phyloP scores from a whole-genome alignment of 2,329 filamentous ascomycete species.

The Thelonectria olida region DNA sequence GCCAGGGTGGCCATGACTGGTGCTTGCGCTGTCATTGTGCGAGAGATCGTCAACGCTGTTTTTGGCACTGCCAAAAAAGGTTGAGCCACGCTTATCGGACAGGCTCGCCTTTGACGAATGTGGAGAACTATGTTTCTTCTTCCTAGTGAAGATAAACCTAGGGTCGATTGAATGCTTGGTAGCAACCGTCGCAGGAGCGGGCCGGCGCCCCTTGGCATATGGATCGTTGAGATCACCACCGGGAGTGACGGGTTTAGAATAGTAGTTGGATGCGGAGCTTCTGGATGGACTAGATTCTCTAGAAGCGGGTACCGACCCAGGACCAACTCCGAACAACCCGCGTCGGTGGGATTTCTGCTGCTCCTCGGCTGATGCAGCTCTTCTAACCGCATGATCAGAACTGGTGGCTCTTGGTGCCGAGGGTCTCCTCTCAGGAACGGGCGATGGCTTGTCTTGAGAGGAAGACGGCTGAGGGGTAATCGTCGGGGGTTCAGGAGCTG shows the following conservation, averaged over 20 bases:
- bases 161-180: slow-evolving; percentile 74
- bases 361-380: slow-evolving; percentile 53
- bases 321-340: slow-evolving; percentile 62
- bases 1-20: slow-evolving; percentile 36
- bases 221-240: slow-evolving; percentile 84
- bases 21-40: slow-evolving; percentile 38
- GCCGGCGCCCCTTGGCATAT: slow-evolving; percentile 83
- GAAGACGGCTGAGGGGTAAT: slow-evolving; percentile 76
- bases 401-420: slow-evolving; percentile 52
- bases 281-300: slow-evolving; percentile 73
- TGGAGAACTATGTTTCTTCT: slow-evolving; percentile 72
- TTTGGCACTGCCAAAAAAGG: slow-evolving; percentile 46
- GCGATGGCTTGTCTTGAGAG: slow-evolving; percentile 61
- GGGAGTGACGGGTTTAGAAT: slow-evolving; percentile 80
- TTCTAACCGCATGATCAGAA: slow-evolving; percentile 54
- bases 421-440: slow-evolving; percentile 51
- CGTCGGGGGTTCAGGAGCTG: slow-evolving; percentile 52
- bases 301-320: slow-evolving; percentile 65
- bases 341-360: slow-evolving; percentile 57
- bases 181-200: slow-evolving; percentile 72
- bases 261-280: slow-evolving; percentile 68
- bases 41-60: slow-evolving; percentile 48
- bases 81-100: slow-evolving; percentile 64
- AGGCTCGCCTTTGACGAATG: slow-evolving; percentile 61
- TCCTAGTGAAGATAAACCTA: slow-evolving; percentile 83